Evolutionary conservation across 179 eudicot species (phyloP).

Genomic region (Carnegiea gigantea): DNA sequence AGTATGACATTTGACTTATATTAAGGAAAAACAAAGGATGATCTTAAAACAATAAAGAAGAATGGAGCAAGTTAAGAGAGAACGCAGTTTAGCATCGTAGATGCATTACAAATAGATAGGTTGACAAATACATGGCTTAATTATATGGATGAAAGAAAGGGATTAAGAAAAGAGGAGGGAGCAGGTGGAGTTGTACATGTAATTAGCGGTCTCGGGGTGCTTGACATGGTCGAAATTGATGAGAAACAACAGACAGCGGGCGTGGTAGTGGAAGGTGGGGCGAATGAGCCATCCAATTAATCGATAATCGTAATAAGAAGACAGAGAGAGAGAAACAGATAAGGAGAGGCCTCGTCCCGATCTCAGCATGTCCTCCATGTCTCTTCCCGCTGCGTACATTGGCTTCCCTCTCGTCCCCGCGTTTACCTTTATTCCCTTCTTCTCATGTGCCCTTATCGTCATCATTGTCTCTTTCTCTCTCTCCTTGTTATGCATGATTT

Average conservation of each 20-base stretch:
- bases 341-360: constrained; percentile 53
- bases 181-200: constrained; percentile 45
- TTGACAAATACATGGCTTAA: no score
- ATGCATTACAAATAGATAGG: no score
- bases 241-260: constrained; percentile 49
- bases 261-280: constrained; percentile 50
- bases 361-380: constrained; percentile 70
- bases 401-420: constrained; percentile 57
- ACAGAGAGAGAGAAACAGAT: constrained; percentile 32
- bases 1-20: no score
- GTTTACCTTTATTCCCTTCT: constrained; percentile 19
- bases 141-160: no score
- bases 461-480: constrained; percentile 40
- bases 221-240: constrained; percentile 17
- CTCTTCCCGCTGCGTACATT: constrained; percentile 79
- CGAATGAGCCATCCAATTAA: constrained; percentile 50
- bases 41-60: no score
- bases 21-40: no score
- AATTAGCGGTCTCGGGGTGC: constrained; percentile 14
- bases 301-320: constrained; percentile 38
- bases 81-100: no score
- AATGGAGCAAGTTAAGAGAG: no score
- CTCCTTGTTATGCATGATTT: background rate
- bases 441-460: constrained; percentile 37
- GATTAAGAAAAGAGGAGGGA: background rate